phyloP scores from a whole-genome alignment of 75 land plant species.

The Cupressus sempervirens region DNA sequence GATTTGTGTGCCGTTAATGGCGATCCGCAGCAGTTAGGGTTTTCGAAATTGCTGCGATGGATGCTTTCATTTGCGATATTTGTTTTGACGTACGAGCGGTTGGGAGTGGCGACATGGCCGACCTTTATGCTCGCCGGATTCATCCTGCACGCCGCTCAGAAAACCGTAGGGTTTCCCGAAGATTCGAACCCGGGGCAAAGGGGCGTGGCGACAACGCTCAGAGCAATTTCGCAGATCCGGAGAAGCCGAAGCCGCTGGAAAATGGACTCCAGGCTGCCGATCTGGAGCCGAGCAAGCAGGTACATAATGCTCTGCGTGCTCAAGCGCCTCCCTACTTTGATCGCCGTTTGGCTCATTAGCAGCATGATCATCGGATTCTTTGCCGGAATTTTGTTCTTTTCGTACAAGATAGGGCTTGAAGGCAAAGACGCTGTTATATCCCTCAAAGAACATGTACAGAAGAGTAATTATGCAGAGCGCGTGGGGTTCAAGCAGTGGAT shows the following conservation, averaged over 20 bases:
- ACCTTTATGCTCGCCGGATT: conserved; percentile 26
- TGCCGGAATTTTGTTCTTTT: conserved; percentile 64
- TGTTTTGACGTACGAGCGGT: conserved; percentile 45
- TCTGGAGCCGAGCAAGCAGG: conserved; percentile 22
- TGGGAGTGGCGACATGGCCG: conserved; percentile 33
- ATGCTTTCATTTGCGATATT: conserved; percentile 64
- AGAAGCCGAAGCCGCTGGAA: too few relatives aligned
- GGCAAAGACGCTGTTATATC: conserved; percentile 76
- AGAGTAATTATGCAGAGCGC: conserved; percentile 62
- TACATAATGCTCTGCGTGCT: conserved; percentile 9
- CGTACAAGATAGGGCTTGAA: conserved; percentile 85
- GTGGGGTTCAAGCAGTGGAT: conserved; percentile 81
- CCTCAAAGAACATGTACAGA: conserved; percentile 64
- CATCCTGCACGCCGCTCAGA: conserved; percentile 5
- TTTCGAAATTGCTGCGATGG: conserved; percentile 62
- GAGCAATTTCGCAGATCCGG: conserved; percentile 19
- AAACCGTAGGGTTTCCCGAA: not conserved
- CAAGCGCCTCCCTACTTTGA: conserved; percentile 40
- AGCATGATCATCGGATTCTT: conserved; percentile 59
- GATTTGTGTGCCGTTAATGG: not conserved
- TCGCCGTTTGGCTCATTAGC: conserved; percentile 62
- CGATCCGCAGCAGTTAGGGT: conserved; percentile 27
- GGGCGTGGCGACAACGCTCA: conserved; percentile 26
- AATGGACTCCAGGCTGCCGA: not conserved
- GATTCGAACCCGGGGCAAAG: not conserved